Conservation (phyloP, 495 filamentous ascomycete genomes). For the Mycothermus thermophilus region DNA sequence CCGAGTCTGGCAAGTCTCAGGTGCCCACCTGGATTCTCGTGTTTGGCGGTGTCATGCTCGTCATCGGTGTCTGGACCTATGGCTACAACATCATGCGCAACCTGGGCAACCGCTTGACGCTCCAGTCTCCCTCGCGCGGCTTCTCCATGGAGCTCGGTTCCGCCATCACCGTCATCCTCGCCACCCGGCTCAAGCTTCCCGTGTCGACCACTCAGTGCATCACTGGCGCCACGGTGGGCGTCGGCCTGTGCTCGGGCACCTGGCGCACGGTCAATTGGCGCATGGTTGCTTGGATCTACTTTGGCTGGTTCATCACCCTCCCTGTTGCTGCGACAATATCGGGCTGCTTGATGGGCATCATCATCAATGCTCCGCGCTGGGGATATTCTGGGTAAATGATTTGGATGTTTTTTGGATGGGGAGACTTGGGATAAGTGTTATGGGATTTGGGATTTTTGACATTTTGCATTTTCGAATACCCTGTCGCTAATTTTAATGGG, state of each 20-base stretch:
- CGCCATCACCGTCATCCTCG: slow-evolving; percentile 54
- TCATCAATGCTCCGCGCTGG: slow-evolving; percentile 42
- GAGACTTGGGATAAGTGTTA: not conserved
- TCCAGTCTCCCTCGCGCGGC: slow-evolving; percentile 53
- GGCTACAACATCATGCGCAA: slow-evolving; percentile 59
- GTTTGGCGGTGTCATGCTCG: slow-evolving; percentile 42
- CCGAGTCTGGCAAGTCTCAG: slow-evolving; percentile 33
- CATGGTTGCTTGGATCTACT: slow-evolving; percentile 43
- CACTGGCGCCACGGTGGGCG: slow-evolving; percentile 47
- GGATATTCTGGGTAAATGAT: slow-evolving; percentile 2
- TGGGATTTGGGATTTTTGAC: no score
- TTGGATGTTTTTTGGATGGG: not conserved
- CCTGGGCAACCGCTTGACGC: slow-evolving; percentile 55
- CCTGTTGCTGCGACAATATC: slow-evolving; percentile 43
- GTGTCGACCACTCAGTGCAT: slow-evolving; percentile 50
- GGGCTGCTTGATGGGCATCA: slow-evolving; percentile 42
- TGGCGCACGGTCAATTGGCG: slow-evolving; percentile 47
- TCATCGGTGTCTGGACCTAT: slow-evolving; percentile 54
- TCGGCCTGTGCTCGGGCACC: slow-evolving; percentile 46
- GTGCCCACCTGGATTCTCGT: slow-evolving; percentile 55
- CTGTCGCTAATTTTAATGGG: no score
- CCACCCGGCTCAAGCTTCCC: slow-evolving; percentile 43
- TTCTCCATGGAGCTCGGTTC: slow-evolving; percentile 58
- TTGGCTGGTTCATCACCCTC: slow-evolving; percentile 46
- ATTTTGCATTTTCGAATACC: slow-evolving; percentile 1